phyloP scores from a whole-genome alignment of 1,284 basidiomycete genomes.

The Pyrrhoderma noxium region DNA sequence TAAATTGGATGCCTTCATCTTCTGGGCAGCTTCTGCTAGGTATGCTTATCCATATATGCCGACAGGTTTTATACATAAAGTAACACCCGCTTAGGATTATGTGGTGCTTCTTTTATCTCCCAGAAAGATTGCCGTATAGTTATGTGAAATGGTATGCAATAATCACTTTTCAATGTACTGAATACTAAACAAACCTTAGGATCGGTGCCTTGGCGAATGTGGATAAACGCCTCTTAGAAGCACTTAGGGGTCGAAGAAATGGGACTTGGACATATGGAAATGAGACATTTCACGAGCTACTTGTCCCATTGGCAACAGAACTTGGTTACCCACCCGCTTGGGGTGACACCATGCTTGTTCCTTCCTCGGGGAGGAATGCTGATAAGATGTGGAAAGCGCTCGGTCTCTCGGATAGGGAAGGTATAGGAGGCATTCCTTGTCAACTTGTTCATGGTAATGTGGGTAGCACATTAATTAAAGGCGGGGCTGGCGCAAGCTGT shows the following conservation, averaged over 20 bases:
- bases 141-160: conserved; percentile 57
- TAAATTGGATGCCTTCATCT: conserved; percentile 56
- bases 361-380: conserved; percentile 50
- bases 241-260: conserved; percentile 45
- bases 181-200: conserved; percentile 29
- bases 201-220: conserved; percentile 62
- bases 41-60: conserved; percentile 26
- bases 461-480: conserved; percentile 29
- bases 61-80: conserved; percentile 6
- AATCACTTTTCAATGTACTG: background rate
- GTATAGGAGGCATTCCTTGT: conserved; percentile 65
- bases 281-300: conserved; percentile 32
- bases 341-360: conserved; percentile 53
- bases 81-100: conserved; percentile 50
- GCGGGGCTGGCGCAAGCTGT: conserved; percentile 47
- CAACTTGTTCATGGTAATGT: conserved; percentile 59
- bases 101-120: conserved; percentile 79
- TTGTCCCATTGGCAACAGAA: conserved; percentile 41
- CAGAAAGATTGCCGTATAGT: conserved; percentile 63
- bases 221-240: conserved; percentile 48
- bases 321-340: conserved; percentile 53
- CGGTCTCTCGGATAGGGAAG: conserved; percentile 40
- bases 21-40: conserved; percentile 72
- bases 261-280: conserved; percentile 54
- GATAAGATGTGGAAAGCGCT: conserved; percentile 46